phyloP scores from a whole-genome alignment of 139 green algal genomes.

The Eudorina sp. region DNA sequence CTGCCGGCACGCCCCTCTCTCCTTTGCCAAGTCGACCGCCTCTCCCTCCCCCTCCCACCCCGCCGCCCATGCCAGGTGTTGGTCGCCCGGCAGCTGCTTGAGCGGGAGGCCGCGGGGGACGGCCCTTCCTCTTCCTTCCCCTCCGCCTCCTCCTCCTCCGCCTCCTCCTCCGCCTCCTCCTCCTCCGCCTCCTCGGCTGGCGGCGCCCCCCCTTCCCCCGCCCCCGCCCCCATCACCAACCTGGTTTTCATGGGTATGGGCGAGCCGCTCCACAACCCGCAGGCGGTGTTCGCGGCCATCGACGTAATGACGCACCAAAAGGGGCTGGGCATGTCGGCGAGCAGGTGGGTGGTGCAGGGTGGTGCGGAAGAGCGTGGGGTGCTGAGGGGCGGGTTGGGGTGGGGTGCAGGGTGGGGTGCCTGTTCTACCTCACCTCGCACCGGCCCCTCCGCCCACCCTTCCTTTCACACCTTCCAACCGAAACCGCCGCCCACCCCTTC shows the following conservation, averaged over 20 bases:
- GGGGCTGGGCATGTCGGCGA: constrained; percentile 83
- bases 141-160: neutral
- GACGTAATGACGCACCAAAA: constrained; percentile 77
- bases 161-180: neutral
- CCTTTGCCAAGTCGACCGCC: too few relatives aligned
- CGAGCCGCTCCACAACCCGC: constrained; percentile 89
- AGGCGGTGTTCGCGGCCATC: constrained; percentile 76
- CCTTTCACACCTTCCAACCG: too few relatives aligned
- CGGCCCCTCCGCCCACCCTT: too few relatives aligned
- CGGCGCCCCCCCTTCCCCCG: neutral
- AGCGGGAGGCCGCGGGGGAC: neutral
- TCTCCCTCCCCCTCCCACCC: neutral
- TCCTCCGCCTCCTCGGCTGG: neutral
- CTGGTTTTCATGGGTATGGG: constrained; percentile 92
- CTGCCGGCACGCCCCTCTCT: too few relatives aligned
- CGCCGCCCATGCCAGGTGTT: constrained; percentile 50
- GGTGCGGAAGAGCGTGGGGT: neutral
- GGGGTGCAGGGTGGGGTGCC: neutral
- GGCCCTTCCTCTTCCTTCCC: neutral
- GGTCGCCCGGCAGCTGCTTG: constrained; percentile 51
- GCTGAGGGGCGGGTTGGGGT: neutral
- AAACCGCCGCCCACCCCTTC: too few relatives aligned
- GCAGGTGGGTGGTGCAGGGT: constrained; percentile 64
- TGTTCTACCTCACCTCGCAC: neutral
- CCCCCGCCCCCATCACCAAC: constrained; percentile 76